These are phyloP conservation scores for Trichoderma asperellum DNA, from an alignment of 2,329 filamentous ascomycete genomes.

Conservation along the genomic window DNA sequence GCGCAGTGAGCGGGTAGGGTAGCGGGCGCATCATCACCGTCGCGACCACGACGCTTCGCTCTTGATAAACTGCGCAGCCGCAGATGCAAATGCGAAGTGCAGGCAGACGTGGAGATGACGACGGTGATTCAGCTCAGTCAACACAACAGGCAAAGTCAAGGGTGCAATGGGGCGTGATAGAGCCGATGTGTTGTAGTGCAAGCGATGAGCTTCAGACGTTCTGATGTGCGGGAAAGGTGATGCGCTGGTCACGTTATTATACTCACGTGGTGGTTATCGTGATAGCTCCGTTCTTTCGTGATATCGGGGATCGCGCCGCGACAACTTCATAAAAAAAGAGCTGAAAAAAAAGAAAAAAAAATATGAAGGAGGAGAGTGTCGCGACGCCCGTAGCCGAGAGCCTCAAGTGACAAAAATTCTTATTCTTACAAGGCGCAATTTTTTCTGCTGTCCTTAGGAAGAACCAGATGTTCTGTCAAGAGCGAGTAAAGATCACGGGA, in stretches of 20 bases:
- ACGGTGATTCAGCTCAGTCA: constrained; percentile 35
- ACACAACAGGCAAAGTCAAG: not conserved
- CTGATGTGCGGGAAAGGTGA: not conserved
- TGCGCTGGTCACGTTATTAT: no score
- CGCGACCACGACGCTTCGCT: constrained; percentile 31
- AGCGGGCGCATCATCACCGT: constrained; percentile 28
- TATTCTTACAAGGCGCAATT: constrained; percentile 27
- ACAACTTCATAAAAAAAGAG: constrained; percentile 28
- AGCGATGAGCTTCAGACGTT: constrained; percentile 3
- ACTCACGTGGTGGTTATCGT: no score
- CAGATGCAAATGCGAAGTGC: not conserved
- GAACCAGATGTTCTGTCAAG: constrained; percentile 4
- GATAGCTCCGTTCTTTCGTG: no score
- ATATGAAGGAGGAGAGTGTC: constrained; percentile 16
- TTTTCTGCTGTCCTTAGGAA: not conserved
- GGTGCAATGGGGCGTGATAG: not conserved
- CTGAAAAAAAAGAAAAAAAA: constrained; percentile 9
- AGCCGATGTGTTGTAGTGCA: constrained; percentile 3
- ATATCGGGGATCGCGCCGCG: not conserved
- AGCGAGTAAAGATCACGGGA: constrained; percentile 30
- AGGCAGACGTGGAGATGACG: not conserved
- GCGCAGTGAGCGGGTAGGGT: constrained; percentile 1
- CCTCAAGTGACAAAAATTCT: constrained; percentile 25
- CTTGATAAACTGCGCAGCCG: not conserved
- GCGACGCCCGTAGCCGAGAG: constrained; percentile 18